Evolutionary conservation across 2,329 filamentous ascomycete species (phyloP), one percentile per base, ranked within the genome.

Genomic region (Monosporascus sp.): DNA sequence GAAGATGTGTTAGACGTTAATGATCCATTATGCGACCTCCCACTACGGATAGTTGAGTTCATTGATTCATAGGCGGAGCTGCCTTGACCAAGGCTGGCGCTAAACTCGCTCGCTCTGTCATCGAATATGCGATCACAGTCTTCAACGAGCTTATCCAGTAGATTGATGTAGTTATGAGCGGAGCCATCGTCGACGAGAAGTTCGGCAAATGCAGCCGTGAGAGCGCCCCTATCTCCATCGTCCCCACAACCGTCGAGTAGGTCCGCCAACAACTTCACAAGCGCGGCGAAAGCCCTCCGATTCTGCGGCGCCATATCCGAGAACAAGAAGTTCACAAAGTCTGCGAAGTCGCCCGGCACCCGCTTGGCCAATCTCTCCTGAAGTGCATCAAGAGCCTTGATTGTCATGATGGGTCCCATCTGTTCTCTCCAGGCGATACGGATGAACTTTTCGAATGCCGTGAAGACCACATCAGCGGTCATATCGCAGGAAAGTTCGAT

Each of bases 361-460:
- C 84, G 76, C 60, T 83, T 87, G 52, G 83, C 79, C 9, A 81
- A 77, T 54, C 82, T 78, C 54, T 81, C 78, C 61, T 95, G 91
- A n/a, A 97, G 77, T 2, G 84, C 83, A 53, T 87, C 82, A 38
- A 97, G 77, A 5, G 84, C 80, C 47, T 87, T 78, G 50, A 83
- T 78, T 1, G 89, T 84, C 68, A 97, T 84, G 52, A 97, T 83
- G 3, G 89, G 84, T 0, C 93, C 93, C 78, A 97, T 91, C 62
- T 90, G 87, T 59, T 93, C 88, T 55, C 82, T 85, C 93, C 93
- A 97, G 14, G 89, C 91, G 58, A 91, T 86, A 54, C 85, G 85
- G 55, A 97, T 75, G 62, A 97, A 97, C 57, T 95, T 97, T 68
- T 97, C 92, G 67, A 97, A 97, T 0, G 92, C 88, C 26, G 89